Conservation (phyloP, 495 filamentous ascomycete species). For the Penicillium psychrofluorescens region DNA sequence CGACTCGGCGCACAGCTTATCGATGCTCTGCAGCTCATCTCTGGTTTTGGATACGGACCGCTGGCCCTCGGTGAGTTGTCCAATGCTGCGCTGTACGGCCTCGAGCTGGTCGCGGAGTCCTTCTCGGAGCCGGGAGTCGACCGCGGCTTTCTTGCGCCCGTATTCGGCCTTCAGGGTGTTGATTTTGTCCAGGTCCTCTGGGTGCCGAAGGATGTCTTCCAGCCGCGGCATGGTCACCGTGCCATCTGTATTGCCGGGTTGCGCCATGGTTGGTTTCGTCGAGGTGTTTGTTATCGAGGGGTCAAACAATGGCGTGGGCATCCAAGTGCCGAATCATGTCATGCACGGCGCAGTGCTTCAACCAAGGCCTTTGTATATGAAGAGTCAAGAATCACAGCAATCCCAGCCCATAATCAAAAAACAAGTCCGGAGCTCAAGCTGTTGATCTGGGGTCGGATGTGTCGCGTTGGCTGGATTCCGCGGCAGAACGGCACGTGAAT, state of each 20-base stretch:
- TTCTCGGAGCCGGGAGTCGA: constrained; percentile 82
- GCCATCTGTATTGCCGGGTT: constrained; percentile 26
- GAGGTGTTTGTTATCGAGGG: neutral
- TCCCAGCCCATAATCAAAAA: no score
- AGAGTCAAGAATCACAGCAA: neutral
- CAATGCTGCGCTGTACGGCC: constrained; percentile 87
- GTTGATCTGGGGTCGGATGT: no score
- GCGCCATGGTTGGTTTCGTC: constrained; percentile 27
- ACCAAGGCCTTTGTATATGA: no score
- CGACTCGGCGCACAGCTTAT: constrained; percentile 91
- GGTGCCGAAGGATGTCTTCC: constrained; percentile 53
- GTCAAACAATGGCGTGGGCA: neutral
- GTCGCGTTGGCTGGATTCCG: no score
- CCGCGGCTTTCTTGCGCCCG: constrained; percentile 81
- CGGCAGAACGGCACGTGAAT: no score
- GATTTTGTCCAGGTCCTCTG: constrained; percentile 93
- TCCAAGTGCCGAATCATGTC: no score
- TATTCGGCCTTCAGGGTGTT: constrained; percentile 84
- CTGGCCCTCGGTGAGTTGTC: constrained; percentile 75
- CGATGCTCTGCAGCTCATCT: constrained; percentile 97
- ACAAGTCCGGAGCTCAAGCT: no score
- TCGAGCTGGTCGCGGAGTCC: constrained; percentile 86
- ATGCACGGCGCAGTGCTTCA: no score
- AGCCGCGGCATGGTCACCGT: constrained; percentile 40
- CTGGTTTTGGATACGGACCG: constrained; percentile 81